phyloP scores from a whole-genome alignment of 805 yeast genomes.

The Debaryomyces hansenii region DNA sequence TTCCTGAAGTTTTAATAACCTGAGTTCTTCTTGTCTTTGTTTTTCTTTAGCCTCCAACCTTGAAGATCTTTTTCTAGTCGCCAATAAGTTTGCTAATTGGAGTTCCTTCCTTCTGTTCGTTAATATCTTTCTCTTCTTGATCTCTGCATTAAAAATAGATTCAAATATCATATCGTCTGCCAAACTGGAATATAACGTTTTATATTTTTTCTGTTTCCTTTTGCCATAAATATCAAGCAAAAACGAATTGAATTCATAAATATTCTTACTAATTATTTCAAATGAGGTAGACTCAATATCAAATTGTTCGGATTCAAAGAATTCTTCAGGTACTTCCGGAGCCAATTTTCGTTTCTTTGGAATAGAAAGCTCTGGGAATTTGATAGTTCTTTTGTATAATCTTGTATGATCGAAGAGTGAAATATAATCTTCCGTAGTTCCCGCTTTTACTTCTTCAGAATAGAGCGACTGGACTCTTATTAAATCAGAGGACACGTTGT shows the following conservation, averaged over 20 bases:
- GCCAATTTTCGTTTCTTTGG: slow-evolving; percentile 36
- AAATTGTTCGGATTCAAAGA: slow-evolving; percentile 26
- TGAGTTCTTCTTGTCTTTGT: slow-evolving; percentile 53
- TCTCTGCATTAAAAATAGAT: slow-evolving; percentile 38
- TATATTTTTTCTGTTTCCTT: slow-evolving; percentile 26
- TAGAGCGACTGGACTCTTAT: slow-evolving; percentile 21
- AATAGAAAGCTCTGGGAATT: slow-evolving; percentile 25
- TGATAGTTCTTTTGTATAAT: slow-evolving; percentile 41
- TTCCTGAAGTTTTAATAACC: slow-evolving; percentile 44
- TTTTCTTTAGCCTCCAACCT: slow-evolving; percentile 66
- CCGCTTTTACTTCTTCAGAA: slow-evolving; percentile 6
- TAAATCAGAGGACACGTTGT: slow-evolving; percentile 19
- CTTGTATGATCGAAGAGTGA: slow-evolving; percentile 52
- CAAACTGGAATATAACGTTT: slow-evolving; percentile 18
- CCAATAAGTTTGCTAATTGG: slow-evolving; percentile 61
- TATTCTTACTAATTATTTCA: slow-evolving; percentile 29
- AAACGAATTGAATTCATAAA: slow-evolving; percentile 28
- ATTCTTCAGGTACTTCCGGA: slow-evolving; percentile 32
- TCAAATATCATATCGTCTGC: slow-evolving; percentile 16
- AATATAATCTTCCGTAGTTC: slow-evolving; percentile 29
- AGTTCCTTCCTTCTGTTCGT: slow-evolving; percentile 60
- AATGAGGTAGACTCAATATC: slow-evolving; percentile 29
- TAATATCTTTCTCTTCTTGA: slow-evolving; percentile 53
- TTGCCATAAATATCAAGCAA: slow-evolving; percentile 22
- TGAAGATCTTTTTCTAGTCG: slow-evolving; percentile 72